phyloP scores from a whole-genome alignment of 2,329 filamentous ascomycete species.

The Neonectria neomacrospora region DNA sequence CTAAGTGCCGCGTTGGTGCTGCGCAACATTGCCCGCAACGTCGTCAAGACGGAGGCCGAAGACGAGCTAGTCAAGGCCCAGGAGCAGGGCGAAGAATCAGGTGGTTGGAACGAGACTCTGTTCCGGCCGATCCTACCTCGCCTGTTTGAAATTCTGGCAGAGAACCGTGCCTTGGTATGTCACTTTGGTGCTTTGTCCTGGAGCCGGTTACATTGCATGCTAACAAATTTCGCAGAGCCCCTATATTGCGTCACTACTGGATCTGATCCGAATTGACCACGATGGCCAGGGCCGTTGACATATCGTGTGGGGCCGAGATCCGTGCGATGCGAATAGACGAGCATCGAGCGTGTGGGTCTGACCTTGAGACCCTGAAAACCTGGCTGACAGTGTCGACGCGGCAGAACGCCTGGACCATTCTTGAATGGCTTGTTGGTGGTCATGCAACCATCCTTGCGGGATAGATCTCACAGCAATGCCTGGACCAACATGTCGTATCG shows the following conservation, averaged over 20 bases:
- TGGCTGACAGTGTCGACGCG: conserved; percentile 15
- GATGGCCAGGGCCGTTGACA: conserved; percentile 43
- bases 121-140: conserved; percentile 74
- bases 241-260: conserved; percentile 54
- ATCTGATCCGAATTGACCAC: conserved; percentile 49
- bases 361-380: conserved; percentile 1
- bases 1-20: conserved; percentile 81
- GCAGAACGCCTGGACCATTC: conserved; percentile 15
- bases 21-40: conserved; percentile 79
- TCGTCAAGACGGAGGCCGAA: conserved; percentile 69
- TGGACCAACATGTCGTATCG: conserved; percentile 13
- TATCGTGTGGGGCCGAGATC: conserved; percentile 20
- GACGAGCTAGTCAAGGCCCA: conserved; percentile 64
- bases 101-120: conserved; percentile 73
- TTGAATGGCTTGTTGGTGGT: conserved; percentile 14
- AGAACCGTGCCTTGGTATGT: conserved; percentile 72
- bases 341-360: conserved; percentile 23
- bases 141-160: conserved; percentile 75
- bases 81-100: conserved; percentile 57
- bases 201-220: conserved; percentile 11
- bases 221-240: conserved; percentile 48
- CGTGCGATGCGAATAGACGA: conserved; percentile 7
- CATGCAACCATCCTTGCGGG: conserved; percentile 11
- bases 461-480: conserved; percentile 24
- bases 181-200: background rate